Percentiles rank a stretch among this genome's conserved stretches.
phyloP scores from a whole-genome alignment of 2,329 filamentous ascomycete genomes.

The Cytospora piceae region DNA sequence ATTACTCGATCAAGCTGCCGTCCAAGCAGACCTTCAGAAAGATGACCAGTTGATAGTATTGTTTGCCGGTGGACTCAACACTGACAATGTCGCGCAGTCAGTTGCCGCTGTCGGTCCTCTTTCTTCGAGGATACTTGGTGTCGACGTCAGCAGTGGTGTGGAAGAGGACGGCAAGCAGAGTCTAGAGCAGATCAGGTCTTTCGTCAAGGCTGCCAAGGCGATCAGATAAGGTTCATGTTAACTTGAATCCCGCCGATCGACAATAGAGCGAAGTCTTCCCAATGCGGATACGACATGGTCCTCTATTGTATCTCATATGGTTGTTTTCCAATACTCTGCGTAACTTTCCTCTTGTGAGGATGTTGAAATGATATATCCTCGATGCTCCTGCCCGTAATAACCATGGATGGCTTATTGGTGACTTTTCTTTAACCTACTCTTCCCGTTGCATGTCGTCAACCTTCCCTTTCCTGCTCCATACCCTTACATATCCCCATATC shows the following conservation, averaged over 20 bases:
- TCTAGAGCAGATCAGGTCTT: constrained; percentile 77
- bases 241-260: not conserved
- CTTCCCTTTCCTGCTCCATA: not conserved
- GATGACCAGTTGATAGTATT: constrained; percentile 76
- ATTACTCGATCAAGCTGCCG: constrained; percentile 70
- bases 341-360: not conserved
- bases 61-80: constrained; percentile 82
- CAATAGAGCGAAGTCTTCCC: not conserved
- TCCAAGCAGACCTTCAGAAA: constrained; percentile 66
- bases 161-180: constrained; percentile 83
- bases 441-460: not conserved
- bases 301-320: not conserved
- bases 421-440: not conserved
- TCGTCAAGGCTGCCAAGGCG: constrained; percentile 75
- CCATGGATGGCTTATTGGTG: not conserved
- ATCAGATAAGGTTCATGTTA: constrained; percentile 45
- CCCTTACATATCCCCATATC: not conserved
- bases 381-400: not conserved
- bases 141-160: constrained; percentile 94
- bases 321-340: not conserved
- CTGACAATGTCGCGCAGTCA: constrained; percentile 73
- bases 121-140: constrained; percentile 69
- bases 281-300: not conserved
- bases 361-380: not conserved
- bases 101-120: constrained; percentile 66